phyloP scores from a whole-genome alignment of 2,329 filamentous ascomycete genomes.

The Shiraia sp. region DNA sequence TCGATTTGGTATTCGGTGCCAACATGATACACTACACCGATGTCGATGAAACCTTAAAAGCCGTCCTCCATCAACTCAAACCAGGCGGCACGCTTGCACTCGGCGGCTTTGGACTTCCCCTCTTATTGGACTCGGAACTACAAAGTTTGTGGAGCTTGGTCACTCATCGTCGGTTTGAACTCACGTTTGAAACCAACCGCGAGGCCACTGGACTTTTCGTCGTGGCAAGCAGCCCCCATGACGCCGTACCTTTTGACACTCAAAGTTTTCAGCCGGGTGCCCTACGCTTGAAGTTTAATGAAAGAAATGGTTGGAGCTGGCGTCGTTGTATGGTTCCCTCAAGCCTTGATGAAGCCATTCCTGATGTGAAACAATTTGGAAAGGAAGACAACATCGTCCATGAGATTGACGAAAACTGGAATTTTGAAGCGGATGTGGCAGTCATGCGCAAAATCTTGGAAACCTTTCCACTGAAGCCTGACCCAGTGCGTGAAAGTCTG shows the following conservation, averaged over 20 bases:
- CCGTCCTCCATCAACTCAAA: conserved; percentile 5
- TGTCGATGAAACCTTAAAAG: conserved; percentile 3
- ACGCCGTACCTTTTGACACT: conserved; percentile 5
- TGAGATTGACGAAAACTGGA: conserved; percentile 1
- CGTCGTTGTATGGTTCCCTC: conserved; percentile 4
- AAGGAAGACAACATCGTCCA: conserved; percentile 4
- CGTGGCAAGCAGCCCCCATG: conserved; percentile 4
- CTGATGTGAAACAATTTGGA: conserved; percentile 4
- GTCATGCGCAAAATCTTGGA: conserved; percentile 6
- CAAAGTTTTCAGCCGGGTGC: conserved; percentile 3
- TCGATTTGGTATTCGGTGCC: conserved; percentile 4
- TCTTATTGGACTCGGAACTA: conserved; percentile 3
- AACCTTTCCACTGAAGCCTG: conserved; percentile 4
- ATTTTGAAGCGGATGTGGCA: conserved; percentile 3
- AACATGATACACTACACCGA: conserved; percentile 6
- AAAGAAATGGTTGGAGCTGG: conserved; percentile 4
- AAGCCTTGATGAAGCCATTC: conserved; percentile 4
- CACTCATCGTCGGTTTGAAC: not conserved
- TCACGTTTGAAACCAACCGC: conserved; percentile 1
- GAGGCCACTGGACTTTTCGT: conserved; percentile 1
- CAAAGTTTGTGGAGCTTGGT: conserved; percentile 1
- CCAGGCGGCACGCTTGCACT: conserved; percentile 4
- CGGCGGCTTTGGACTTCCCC: conserved; percentile 4
- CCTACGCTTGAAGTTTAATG: conserved; percentile 5
- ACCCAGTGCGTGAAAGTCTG: conserved; percentile 3